Conservation (phyloP, 768 basidiomycete species). For the Naematelia encephala region DNA sequence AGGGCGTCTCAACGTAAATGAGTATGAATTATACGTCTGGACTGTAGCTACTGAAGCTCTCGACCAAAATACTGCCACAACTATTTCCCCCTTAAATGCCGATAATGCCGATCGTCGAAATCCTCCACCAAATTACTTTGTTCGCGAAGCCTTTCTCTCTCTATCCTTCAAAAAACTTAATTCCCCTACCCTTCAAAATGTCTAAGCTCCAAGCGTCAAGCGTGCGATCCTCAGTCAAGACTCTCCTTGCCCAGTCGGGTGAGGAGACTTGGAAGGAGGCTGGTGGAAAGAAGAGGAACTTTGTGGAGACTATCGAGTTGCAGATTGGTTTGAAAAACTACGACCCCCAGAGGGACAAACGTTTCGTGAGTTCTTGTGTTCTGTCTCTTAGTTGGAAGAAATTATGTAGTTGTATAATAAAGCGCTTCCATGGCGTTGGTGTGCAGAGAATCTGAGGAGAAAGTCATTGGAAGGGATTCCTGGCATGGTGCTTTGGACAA, state of each 20-base stretch:
- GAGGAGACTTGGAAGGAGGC: slow-evolving; percentile 63
- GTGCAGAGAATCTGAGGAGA: not conserved
- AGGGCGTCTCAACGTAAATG: not conserved
- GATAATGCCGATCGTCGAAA: slow-evolving; percentile 17
- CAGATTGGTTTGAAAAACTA: slow-evolving; percentile 54
- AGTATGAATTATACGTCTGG: not conserved
- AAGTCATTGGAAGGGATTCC: not conserved
- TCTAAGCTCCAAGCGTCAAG: slow-evolving; percentile 95
- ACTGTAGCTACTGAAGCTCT: not conserved
- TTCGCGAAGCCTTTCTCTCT: not conserved
- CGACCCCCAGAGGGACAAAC: slow-evolving; percentile 98
- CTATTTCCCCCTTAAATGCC: not conserved
- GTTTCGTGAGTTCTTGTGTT: slow-evolving; percentile 84
- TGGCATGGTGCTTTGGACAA: too few species aligned
- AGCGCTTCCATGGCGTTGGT: too few species aligned
- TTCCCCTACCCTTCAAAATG: slow-evolving; percentile 32
- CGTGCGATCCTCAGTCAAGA: slow-evolving; percentile 97
- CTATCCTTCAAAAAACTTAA: slow-evolving; percentile 12
- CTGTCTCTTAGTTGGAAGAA: not conserved
- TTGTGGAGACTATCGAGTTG: slow-evolving; percentile 53
- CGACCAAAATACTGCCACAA: slow-evolving; percentile 1
- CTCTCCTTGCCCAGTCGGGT: slow-evolving; percentile 75
- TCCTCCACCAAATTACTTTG: slow-evolving; percentile 1
- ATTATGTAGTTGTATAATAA: too few species aligned
- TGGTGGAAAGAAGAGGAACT: slow-evolving; percentile 52